Conservation (phyloP, 1,139 yeast species). For the Yamadazyma membranifaciens region DNA sequence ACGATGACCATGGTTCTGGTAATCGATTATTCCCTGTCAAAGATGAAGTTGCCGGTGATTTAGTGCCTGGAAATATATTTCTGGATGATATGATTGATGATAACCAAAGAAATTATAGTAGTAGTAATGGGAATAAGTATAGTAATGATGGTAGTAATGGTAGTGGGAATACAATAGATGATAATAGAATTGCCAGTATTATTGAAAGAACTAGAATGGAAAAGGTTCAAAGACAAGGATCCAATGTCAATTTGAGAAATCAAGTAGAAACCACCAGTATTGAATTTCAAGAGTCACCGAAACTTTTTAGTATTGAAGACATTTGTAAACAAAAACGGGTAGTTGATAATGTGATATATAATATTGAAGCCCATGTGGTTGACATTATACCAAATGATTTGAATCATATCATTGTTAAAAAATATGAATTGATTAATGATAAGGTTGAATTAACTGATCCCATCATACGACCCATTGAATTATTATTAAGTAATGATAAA, state of each 20-base stretch:
- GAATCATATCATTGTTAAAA: constrained; percentile 25
- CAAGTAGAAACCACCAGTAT: background rate
- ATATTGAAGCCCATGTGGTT: constrained; percentile 18
- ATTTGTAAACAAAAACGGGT: constrained; percentile 2
- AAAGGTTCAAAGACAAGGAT: background rate
- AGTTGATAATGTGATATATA: constrained; percentile 18
- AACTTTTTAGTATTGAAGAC: constrained; percentile 5
- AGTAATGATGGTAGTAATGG: background rate
- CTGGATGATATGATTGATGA: constrained; percentile 13
- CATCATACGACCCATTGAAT: constrained; percentile 19
- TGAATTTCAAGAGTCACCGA: constrained; percentile 3
- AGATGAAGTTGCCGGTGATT: constrained; percentile 6
- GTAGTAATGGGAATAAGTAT: background rate
- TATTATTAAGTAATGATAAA: constrained; percentile 16
- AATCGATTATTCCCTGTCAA: background rate
- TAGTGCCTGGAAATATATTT: constrained; percentile 18
- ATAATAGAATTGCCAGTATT: constrained; percentile 1
- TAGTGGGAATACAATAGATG: background rate
- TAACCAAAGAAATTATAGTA: background rate
- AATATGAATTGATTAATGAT: constrained; percentile 14
- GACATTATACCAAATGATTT: constrained; percentile 25
- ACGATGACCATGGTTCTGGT: background rate
- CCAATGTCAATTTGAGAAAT: background rate
- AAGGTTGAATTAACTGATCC: constrained; percentile 22
- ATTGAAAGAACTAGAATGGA: constrained; percentile 1